A percentile compares a stretch with the other conserved stretches of the same genome.
Conservation (phyloP, 306 rosid species). For the Vachellia collinsii region DNA sequence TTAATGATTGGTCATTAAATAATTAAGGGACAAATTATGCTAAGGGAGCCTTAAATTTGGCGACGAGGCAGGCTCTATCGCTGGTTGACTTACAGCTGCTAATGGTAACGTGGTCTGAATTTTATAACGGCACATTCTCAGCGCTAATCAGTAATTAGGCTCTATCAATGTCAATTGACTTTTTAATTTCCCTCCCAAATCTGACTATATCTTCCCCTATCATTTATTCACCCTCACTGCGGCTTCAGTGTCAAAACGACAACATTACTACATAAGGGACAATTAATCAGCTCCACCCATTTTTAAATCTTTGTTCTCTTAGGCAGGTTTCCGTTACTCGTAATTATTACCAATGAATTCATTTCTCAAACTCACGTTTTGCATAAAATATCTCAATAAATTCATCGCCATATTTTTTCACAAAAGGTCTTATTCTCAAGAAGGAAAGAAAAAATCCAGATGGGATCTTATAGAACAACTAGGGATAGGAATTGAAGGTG, state of each 20-base stretch:
- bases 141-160: background rate
- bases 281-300: background rate
- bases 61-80: background rate
- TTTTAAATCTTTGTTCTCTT: background rate
- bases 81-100: background rate
- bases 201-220: background rate
- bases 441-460: background rate
- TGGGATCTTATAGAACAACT: too few species aligned
- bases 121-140: slow-evolving; percentile 22
- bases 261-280: too few species aligned
- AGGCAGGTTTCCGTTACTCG: background rate
- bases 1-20: slow-evolving; percentile 35
- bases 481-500: too few species aligned
- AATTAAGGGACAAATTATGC: background rate
- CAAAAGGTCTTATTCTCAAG: too few species aligned
- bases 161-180: background rate
- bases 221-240: background rate
- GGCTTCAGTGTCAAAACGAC: background rate
- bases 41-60: background rate
- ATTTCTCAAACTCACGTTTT: background rate
- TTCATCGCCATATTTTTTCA: too few species aligned
- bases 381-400: background rate
- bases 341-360: too few species aligned
- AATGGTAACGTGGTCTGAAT: slow-evolving; percentile 19
- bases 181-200: background rate